Percentiles rank a stretch among this genome's conserved stretches.
Evolutionary conservation across 805 yeast genomes (phyloP).

Genomic region (Priceomyces castillae): DNA sequence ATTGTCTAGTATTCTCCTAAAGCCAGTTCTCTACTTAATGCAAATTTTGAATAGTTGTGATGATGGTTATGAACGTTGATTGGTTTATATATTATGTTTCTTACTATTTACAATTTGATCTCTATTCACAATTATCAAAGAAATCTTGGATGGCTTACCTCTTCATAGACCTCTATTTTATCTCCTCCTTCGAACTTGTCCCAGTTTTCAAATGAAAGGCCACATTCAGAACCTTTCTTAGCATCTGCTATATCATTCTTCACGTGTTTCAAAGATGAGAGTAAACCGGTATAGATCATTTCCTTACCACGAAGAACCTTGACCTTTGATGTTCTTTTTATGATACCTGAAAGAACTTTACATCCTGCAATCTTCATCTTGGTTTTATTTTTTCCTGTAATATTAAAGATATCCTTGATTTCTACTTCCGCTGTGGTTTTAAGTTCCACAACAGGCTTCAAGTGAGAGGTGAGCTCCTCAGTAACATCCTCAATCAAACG

Average conservation of each 20-base stretch:
- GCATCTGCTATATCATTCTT: slow-evolving; percentile 78
- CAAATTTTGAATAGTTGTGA: not conserved
- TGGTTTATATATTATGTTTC: not conserved
- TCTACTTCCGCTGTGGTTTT: slow-evolving; percentile 66
- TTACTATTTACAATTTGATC: slow-evolving; percentile 16
- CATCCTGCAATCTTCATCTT: slow-evolving; percentile 80
- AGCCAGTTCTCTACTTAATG: not conserved
- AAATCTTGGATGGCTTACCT: slow-evolving; percentile 42
- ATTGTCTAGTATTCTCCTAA: too few relatives aligned
- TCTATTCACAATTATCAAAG: slow-evolving; percentile 5
- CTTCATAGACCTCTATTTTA: slow-evolving; percentile 68
- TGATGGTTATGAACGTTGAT: not conserved
- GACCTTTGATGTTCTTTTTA: slow-evolving; percentile 57
- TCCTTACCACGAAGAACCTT: slow-evolving; percentile 54
- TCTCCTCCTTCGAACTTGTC: slow-evolving; percentile 74
- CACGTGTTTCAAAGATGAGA: slow-evolving; percentile 74
- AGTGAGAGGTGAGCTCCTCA: slow-evolving; percentile 51
- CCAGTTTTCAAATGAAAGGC: slow-evolving; percentile 70
- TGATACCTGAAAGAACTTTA: slow-evolving; percentile 65
- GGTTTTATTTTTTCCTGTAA: slow-evolving; percentile 54
- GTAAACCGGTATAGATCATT: slow-evolving; percentile 52
- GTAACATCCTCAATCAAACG: slow-evolving; percentile 84
- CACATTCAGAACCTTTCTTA: slow-evolving; percentile 88
- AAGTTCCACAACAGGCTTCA: slow-evolving; percentile 66
- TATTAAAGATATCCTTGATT: slow-evolving; percentile 68